A percentile compares a stretch with the other conserved stretches of the same genome.
These are phyloP conservation scores for Gastrolobium bilobum DNA, from an alignment of 306 rosid genomes.

Conservation along the genomic window DNA sequence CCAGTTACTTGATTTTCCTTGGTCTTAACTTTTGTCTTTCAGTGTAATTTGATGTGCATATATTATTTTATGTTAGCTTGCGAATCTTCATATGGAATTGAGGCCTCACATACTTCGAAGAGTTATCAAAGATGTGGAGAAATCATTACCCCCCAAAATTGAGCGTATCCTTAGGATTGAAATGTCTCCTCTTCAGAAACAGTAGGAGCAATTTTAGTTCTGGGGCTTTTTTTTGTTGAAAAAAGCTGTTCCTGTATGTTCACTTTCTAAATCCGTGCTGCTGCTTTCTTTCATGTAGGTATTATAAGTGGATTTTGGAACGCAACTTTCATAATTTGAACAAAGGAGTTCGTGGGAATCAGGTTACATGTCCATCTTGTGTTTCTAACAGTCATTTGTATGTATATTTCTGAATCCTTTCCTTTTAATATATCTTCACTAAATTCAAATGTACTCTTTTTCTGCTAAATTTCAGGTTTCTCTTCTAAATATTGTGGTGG, in stretches of 20 bases:
- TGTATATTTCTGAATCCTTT: constrained; percentile 22
- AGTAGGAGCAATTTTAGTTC: constrained; percentile 62
- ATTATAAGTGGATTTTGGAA: constrained; percentile 99
- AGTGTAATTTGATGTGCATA: constrained; percentile 34
- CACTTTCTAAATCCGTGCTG: constrained; percentile 38
- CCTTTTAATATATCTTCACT: neutral
- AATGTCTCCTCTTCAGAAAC: constrained; percentile 99
- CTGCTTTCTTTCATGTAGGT: constrained; percentile 64
- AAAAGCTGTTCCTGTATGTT: constrained; percentile 26
- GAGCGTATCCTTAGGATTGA: constrained; percentile 98
- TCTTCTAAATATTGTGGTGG: constrained; percentile 95
- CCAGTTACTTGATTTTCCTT: constrained; percentile 6
- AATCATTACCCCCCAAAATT: constrained; percentile 97
- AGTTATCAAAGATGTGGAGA: constrained; percentile 99
- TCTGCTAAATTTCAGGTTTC: constrained; percentile 76
- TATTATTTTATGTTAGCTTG: constrained; percentile 70
- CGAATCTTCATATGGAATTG: constrained; percentile 97
- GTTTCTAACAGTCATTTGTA: neutral
- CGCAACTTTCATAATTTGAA: constrained; percentile 97
- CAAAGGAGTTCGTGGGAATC: constrained; percentile 99
- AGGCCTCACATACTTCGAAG: constrained; percentile 99
- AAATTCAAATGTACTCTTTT: constrained; percentile 7
- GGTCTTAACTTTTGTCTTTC: constrained; percentile 8
- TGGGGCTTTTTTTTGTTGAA: constrained; percentile 7
- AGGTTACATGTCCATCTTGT: constrained; percentile 64